Evolutionary conservation across 2,329 filamentous ascomycete species (phyloP), one percentile per base, ranked within the genome.

Genomic region (Myrmaecium sp.): DNA sequence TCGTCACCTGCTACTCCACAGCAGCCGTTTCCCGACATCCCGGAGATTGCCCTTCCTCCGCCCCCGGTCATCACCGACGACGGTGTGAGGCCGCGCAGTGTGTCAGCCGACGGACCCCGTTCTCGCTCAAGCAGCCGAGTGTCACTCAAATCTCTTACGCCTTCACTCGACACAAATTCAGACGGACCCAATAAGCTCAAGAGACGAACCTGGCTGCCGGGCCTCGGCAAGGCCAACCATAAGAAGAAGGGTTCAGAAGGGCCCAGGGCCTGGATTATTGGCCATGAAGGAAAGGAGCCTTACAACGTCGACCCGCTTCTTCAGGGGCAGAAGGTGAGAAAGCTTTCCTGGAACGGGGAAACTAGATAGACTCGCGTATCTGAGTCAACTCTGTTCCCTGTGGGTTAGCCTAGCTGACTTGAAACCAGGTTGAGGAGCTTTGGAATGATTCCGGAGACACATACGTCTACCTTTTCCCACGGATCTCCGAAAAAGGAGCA

Each of bases 381-480:
- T 8, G 8, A 20, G 8, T 37, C 26, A 13, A 20, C 7, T 9
- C 17, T n/a, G 9, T 21, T n/a, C 8, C 8, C 21, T 22, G 12
- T 5, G 14, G 10, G 9, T 26, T 9, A 9, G 28, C 13, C 11
- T 18, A 20, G 23, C 10, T 30, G 15, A 25, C 5, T 6, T 19
- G 14, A 20, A n/a, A n/a, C 36, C 34, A 66, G 62, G 54, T 69
- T 10, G 42, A 54, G 5, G 70, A 74, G 38, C 44, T 74, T 6
- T 75, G 70, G 70, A 65, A 72, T 36, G 63, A 69, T 3, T 44
- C 59, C 24, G 69, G 64, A n/a, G 67, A 74, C 42, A 72, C 68
- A 9, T 58, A 62, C 33, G 57, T 75, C n/a, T 68, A 74, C 38
- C 54, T 74, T 9, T 73, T 69, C 38, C 66, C 69, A 1, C 55